Percentiles rank a stretch among this genome's conserved stretches.
Evolutionary conservation across 805 yeast species (phyloP).

Genomic region (Candida awuae): DNA sequence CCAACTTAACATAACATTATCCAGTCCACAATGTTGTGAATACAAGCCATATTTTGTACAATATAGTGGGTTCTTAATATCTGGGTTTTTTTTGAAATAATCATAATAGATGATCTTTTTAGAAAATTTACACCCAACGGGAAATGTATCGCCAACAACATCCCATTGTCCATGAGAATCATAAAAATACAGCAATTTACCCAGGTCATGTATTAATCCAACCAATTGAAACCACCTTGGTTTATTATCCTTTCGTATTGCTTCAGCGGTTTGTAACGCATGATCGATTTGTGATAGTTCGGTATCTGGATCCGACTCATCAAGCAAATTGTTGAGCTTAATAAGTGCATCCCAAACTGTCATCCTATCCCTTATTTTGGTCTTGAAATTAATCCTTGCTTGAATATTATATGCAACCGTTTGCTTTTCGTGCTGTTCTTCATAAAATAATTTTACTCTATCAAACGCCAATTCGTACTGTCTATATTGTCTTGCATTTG

Average conservation of each 20-base stretch:
- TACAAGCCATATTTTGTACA: constrained; percentile 61
- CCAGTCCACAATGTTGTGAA: constrained; percentile 55
- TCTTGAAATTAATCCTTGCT: constrained; percentile 63
- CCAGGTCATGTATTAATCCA: constrained; percentile 65
- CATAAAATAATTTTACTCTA: constrained; percentile 56
- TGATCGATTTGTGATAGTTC: constrained; percentile 69
- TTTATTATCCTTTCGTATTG: constrained; percentile 55
- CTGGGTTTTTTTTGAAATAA: constrained; percentile 53
- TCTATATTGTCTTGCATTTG: constrained; percentile 36
- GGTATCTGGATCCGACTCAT: constrained; percentile 71
- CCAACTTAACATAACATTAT: constrained; percentile 67
- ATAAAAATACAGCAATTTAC: constrained; percentile 59
- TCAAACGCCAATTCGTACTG: constrained; percentile 65
- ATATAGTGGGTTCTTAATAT: constrained; percentile 53
- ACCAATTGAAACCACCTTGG: constrained; percentile 74
- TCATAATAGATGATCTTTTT: constrained; percentile 53
- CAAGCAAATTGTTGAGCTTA: constrained; percentile 52
- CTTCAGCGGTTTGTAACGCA: constrained; percentile 70
- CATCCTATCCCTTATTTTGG: constrained; percentile 59
- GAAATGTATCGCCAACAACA: constrained; percentile 73
- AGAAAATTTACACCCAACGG: constrained; percentile 63
- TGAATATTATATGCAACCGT: constrained; percentile 67
- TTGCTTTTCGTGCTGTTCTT: constrained; percentile 61
- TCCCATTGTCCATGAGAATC: constrained; percentile 76
- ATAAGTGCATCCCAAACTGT: constrained; percentile 65